These are phyloP conservation scores for Scheffersomyces titani DNA, from an alignment of 1,139 yeast species.

Conservation along the genomic window DNA sequence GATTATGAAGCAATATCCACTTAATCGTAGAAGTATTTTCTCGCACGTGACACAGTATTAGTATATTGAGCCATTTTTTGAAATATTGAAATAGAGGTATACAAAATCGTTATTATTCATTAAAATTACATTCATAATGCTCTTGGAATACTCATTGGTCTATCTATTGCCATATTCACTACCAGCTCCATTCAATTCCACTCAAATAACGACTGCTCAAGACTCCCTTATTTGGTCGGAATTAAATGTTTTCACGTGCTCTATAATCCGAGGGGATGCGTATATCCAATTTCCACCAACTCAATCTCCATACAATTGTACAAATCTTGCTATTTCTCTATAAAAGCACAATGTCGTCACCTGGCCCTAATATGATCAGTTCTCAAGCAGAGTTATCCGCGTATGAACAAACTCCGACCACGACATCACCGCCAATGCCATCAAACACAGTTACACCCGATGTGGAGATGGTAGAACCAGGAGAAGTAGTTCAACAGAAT, in stretches of 20 bases:
- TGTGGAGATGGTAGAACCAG: conserved; percentile 3
- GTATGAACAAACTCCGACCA: conserved; percentile 8
- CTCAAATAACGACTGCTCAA: too few species aligned
- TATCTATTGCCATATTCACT: too few species aligned
- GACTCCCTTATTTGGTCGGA: background rate
- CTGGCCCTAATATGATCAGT: conserved; percentile 1
- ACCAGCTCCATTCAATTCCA: too few species aligned
- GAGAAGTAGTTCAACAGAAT: too few species aligned
- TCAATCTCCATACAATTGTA: background rate
- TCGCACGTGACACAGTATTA: background rate
- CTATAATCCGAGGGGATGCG: background rate
- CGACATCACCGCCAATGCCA: conserved; percentile 6
- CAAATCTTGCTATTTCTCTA: background rate
- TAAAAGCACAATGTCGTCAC: conserved; percentile 6
- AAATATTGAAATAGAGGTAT: background rate
- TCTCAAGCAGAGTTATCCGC: conserved; percentile 2
- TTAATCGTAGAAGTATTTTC: background rate
- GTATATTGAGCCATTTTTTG: too few species aligned
- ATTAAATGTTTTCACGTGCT: background rate
- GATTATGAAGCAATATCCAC: background rate
- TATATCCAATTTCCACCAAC: background rate
- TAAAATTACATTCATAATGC: too few species aligned
- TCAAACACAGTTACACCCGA: conserved; percentile 10
- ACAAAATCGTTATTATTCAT: too few species aligned
- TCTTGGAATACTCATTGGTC: too few species aligned